These are phyloP conservation scores for Fusarium sp. DNA, from an alignment of 2,329 filamentous ascomycete genomes.

Conservation along the genomic window DNA sequence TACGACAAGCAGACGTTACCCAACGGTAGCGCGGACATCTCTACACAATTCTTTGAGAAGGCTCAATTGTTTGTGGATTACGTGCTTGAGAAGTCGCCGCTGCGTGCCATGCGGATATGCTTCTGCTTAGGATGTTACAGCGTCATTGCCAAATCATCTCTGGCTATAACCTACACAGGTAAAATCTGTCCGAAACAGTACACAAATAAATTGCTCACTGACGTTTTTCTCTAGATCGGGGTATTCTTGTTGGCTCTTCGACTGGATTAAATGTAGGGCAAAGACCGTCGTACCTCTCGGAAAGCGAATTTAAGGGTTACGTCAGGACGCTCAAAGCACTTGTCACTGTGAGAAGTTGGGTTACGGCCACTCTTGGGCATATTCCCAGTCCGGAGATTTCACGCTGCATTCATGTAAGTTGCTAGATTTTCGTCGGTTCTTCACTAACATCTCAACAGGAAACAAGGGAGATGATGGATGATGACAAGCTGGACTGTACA, in stretches of 20 bases:
- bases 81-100: neutral
- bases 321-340: neutral
- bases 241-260: neutral
- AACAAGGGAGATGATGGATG: neutral
- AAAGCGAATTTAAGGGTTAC: accelerated
- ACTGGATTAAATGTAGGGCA: accelerated
- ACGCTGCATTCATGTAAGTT: neutral
- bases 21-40: accelerated
- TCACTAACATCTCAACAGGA: neutral
- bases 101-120: neutral
- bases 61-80: neutral
- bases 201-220: neutral
- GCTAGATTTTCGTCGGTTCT: accelerated
- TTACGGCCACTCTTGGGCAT: neutral
- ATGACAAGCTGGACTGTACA: accelerated
- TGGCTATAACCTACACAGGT: neutral
- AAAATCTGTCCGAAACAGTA: accelerated
- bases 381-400: neutral
- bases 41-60: neutral
- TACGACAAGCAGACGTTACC: neutral
- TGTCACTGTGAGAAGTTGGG: neutral
- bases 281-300: accelerated
- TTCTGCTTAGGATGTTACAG: neutral
- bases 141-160: neutral
- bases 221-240: neutral